These are phyloP conservation scores for Trichomonascaceae sp. DNA, from an alignment of 1,139 yeast species.

Conservation along the genomic window DNA sequence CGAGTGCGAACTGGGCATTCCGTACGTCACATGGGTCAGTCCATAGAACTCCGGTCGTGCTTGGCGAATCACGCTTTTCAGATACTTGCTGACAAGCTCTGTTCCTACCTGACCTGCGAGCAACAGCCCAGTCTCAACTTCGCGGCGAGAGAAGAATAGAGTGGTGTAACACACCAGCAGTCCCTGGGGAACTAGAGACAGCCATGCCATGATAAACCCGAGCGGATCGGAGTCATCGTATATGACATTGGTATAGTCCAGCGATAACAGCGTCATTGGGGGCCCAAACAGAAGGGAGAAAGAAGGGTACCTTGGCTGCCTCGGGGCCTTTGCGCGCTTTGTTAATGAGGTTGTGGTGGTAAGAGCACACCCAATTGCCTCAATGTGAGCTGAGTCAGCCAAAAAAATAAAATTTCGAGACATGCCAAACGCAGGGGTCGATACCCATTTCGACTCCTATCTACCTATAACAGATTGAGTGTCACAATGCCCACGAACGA, in stretches of 20 bases:
- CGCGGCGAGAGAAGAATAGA: slow-evolving; percentile 72
- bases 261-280: slow-evolving; percentile 4
- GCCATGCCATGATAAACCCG: slow-evolving; percentile 52
- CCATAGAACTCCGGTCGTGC: slow-evolving; percentile 48
- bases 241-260: slow-evolving; percentile 49
- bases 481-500: too few species aligned
- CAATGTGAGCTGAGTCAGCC: too few species aligned
- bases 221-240: slow-evolving; percentile 57
- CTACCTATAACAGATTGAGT: too few species aligned
- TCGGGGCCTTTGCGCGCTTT: too few species aligned
- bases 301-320: too few species aligned
- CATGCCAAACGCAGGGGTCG: too few species aligned
- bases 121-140: slow-evolving; percentile 69
- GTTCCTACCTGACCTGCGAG: slow-evolving; percentile 79
- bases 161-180: slow-evolving; percentile 69
- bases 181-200: slow-evolving; percentile 74
- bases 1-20: slow-evolving; percentile 96
- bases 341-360: too few species aligned
- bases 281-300: too few species aligned
- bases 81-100: slow-evolving; percentile 56
- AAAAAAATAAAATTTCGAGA: too few species aligned
- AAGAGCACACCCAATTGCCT: too few species aligned
- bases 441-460: too few species aligned
- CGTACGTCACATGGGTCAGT: slow-evolving; percentile 34
- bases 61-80: slow-evolving; percentile 52